Evolutionary conservation across 441 rosid genomes (phyloP).

Genomic region (Aleurites moluccanus): DNA sequence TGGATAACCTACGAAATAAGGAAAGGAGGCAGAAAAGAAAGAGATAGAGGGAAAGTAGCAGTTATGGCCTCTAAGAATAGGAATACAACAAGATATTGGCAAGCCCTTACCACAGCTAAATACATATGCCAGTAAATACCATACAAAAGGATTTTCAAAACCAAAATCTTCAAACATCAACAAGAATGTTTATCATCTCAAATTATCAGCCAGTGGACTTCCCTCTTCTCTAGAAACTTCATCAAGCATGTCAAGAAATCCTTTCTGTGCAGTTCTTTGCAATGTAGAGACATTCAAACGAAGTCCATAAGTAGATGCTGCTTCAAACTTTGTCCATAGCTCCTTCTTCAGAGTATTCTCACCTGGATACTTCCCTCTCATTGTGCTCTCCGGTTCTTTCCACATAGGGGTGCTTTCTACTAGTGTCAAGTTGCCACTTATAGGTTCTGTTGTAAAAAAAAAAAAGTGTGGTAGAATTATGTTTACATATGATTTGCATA

Average conservation of each 20-base stretch:
- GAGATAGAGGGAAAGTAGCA: not conserved
- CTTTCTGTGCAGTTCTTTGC: constrained; percentile 47
- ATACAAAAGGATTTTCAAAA: constrained; percentile 18
- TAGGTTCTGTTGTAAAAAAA: constrained; percentile 31
- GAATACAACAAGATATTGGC: not conserved
- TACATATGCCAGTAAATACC: not conserved
- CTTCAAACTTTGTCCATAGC: constrained; percentile 93
- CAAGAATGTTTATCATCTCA: constrained; percentile 26
- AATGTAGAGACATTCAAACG: constrained; percentile 33
- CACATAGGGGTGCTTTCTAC: constrained; percentile 66
- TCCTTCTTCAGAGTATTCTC: constrained; percentile 92
- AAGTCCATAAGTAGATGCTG: constrained; percentile 49
- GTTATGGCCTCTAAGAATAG: not conserved
- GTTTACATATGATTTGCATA: constrained; percentile 13
- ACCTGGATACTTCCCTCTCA: constrained; percentile 62
- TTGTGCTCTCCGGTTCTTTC: constrained; percentile 52
- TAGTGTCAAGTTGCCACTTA: constrained; percentile 18
- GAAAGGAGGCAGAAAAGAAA: not conserved
- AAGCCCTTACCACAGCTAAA: not conserved
- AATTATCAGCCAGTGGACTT: constrained; percentile 23
- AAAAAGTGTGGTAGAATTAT: not conserved
- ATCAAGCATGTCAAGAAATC: constrained; percentile 85
- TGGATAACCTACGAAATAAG: not conserved
- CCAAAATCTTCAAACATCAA: not conserved
- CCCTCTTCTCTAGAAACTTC: constrained; percentile 65